Evolutionary conservation across 1,284 basidiomycete genomes (phyloP), one percentile per base, ranked within the genome.

Genomic region (Sporisorium sorghi): DNA sequence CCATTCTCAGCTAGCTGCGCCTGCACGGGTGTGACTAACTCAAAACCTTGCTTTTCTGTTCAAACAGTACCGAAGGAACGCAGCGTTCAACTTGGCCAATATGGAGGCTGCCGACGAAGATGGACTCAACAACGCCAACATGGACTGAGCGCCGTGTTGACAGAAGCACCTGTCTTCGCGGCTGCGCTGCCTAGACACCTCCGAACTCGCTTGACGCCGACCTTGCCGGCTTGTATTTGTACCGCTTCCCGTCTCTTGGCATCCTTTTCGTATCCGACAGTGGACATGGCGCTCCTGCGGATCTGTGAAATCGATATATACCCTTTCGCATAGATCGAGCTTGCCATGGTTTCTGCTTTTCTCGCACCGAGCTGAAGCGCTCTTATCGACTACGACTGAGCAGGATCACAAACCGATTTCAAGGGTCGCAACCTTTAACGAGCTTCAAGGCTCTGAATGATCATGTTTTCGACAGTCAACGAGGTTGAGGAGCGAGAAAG

Each of bases 71-170:
- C 80, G 77, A 17, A 64, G 81, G 14, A 83, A 83, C 47, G 82
- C 77, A 11, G 81, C 75, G 2, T 83, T 83, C 69, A 83, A 83
- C 54, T 61, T 83, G 44, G 40, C 63, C 8, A 80, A 81, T 53
- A 81, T 79, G 66, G 77, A 78, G 33, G 79, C 66, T 15, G 51
- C 46, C 19, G 72, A 65, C 43, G 57, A 59, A 28, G 70, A 73
- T 37, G 67, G 56, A 12, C 23, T 53, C 6, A 40, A 44, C 43
- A 70, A 58, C 52, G 19, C 21, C 5, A 52, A 53, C 11, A 44
- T 59, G 33, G 49, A 64, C 19, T 56, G 23, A 32, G 35, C 10
- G 37, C 7, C 8, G 37, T 10, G 37, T 40, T 11, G 14, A 4
- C 17, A 17, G 26, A 9, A 24, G 35, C 42, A 14, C 9, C 8